A percentile compares a stretch with the other conserved stretches of the same genome.
Evolutionary conservation across 129 eudicot species (phyloP).

Genomic region (Smallanthus sonchifolius): DNA sequence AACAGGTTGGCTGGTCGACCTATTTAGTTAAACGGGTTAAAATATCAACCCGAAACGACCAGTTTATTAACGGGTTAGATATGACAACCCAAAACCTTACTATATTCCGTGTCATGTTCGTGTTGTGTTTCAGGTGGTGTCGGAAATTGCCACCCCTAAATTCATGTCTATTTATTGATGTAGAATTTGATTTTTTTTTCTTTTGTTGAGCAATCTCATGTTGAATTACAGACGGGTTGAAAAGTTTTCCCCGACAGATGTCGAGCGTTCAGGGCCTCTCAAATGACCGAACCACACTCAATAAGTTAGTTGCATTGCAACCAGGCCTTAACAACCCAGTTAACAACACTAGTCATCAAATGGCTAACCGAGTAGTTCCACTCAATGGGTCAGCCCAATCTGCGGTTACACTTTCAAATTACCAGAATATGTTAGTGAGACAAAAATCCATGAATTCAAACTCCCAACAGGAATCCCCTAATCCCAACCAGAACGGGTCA

Average conservation of each 20-base stretch:
- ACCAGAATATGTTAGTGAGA: constrained; percentile 47
- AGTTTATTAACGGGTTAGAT: no score
- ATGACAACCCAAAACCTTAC: no score
- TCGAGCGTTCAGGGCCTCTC: constrained; percentile 40
- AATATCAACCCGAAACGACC: no score
- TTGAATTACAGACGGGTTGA: constrained; percentile 58
- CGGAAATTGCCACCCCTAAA: no score
- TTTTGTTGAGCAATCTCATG: not conserved
- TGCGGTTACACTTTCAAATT: constrained; percentile 42
- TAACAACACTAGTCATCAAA: constrained; percentile 32
- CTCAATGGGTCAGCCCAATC: constrained; percentile 55
- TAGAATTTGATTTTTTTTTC: not conserved
- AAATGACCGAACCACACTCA: constrained; percentile 30
- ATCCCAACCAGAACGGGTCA: constrained; percentile 27
- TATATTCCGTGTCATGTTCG: no score
- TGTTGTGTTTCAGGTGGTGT: no score
- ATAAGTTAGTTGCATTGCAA: constrained; percentile 30
- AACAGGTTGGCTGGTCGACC: no score
- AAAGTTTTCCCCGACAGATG: constrained; percentile 43
- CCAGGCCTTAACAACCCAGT: constrained; percentile 36
- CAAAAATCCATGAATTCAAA: constrained; percentile 62
- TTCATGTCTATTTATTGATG: not conserved
- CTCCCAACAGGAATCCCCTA: constrained; percentile 48
- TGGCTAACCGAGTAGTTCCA: constrained; percentile 35
- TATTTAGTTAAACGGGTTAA: no score